These are phyloP conservation scores for Parsonsia alboflavescens DNA, from an alignment of 257 asterid genomes.

Conservation along the genomic window DNA sequence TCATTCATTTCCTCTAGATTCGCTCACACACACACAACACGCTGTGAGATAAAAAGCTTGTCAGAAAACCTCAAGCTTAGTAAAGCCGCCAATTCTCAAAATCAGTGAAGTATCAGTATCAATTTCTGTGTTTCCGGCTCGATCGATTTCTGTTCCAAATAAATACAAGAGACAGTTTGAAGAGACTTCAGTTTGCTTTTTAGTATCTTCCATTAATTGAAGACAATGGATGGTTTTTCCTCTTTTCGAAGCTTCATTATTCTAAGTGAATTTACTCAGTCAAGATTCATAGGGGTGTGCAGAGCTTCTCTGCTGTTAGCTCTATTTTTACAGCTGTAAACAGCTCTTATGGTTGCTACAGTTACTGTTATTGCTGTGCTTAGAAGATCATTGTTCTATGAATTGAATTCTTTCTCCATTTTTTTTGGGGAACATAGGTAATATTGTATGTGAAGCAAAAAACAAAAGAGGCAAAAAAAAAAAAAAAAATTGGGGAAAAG, in stretches of 20 bases:
- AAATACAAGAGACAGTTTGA: neutral
- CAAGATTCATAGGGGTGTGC: neutral
- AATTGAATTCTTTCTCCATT: neutral
- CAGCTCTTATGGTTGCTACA: neutral
- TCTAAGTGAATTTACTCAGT: neutral
- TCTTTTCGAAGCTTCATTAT: neutral
- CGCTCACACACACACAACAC: neutral
- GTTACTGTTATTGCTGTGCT: neutral
- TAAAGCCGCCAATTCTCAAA: neutral
- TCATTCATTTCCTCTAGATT: constrained; percentile 2
- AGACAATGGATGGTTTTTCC: neutral
- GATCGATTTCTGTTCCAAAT: neutral
- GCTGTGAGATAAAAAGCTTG: neutral
- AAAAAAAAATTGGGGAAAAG: neutral
- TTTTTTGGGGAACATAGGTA: neutral
- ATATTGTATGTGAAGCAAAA: neutral
- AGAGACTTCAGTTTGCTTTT: neutral
- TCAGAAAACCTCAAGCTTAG: constrained; percentile 1
- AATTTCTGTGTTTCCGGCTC: neutral
- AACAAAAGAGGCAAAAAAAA: neutral
- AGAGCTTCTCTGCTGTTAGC: neutral
- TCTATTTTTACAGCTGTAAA: constrained; percentile 8
- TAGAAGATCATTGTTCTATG: neutral
- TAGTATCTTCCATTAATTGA: neutral
- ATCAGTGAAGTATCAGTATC: neutral